phyloP scores from a whole-genome alignment of 495 filamentous ascomycete genomes.

The Penicillium daleae region DNA sequence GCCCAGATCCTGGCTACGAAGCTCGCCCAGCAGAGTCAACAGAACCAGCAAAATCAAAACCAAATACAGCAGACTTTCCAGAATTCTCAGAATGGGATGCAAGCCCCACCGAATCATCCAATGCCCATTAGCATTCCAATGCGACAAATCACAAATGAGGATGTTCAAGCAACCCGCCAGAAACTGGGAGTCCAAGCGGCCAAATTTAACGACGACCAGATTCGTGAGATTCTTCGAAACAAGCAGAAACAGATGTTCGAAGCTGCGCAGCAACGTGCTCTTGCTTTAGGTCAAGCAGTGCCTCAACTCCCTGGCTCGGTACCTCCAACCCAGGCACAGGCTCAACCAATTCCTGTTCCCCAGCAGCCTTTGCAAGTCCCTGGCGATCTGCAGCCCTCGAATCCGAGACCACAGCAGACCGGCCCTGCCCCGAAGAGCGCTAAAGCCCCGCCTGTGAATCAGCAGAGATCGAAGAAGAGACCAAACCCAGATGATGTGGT shows the following conservation, averaged over 20 bases:
- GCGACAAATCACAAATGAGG: conserved; percentile 46
- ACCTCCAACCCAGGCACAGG: conserved; percentile 26
- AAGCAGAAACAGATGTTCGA: conserved; percentile 38
- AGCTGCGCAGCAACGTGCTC: conserved; percentile 34
- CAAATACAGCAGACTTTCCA: conserved; percentile 34
- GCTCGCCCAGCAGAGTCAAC: conserved; percentile 13
- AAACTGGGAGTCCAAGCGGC: conserved; percentile 44
- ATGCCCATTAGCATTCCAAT: conserved; percentile 35
- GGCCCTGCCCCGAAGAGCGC: conserved; percentile 29
- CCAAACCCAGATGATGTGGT: conserved; percentile 63
- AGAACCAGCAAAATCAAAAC: conserved; percentile 32
- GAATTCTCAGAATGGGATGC: conserved; percentile 36
- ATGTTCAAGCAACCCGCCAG: conserved; percentile 50
- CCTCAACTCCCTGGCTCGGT: conserved; percentile 40
- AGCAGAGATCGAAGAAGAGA: conserved; percentile 57
- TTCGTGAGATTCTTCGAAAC: conserved; percentile 48
- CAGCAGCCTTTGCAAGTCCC: conserved; percentile 24
- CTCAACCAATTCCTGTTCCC: conserved; percentile 29
- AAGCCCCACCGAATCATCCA: conserved; percentile 42
- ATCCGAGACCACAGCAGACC: conserved; percentile 30
- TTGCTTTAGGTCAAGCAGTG: conserved; percentile 41
- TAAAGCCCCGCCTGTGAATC: conserved; percentile 37
- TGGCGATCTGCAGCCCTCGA: conserved; percentile 19
- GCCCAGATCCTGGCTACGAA: conserved; percentile 40
- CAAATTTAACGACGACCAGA: conserved; percentile 56